These are phyloP conservation scores for Codiaeum variegatum DNA, from an alignment of 441 rosid species.

Conservation along the genomic window DNA sequence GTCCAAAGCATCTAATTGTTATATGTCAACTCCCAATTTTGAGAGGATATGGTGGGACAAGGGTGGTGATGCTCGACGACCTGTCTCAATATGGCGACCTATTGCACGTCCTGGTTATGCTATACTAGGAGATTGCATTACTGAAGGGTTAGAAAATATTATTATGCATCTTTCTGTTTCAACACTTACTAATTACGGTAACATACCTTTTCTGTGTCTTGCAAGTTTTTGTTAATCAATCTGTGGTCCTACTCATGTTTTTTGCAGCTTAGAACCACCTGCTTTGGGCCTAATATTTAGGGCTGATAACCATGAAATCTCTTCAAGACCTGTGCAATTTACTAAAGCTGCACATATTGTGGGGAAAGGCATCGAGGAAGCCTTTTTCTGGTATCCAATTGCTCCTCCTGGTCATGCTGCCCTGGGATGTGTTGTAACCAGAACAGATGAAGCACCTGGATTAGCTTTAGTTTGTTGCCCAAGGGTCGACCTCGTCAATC, in stretches of 20 bases:
- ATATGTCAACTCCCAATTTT: slow-evolving; percentile 79
- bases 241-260: slow-evolving; percentile 18
- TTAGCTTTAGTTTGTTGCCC: slow-evolving; percentile 82
- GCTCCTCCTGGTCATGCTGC: slow-evolving; percentile 97
- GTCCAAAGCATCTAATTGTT: slow-evolving; percentile 62
- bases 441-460: slow-evolving; percentile 69
- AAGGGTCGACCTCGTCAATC: slow-evolving; percentile 88
- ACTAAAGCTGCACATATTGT: slow-evolving; percentile 80
- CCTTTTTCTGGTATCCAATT: slow-evolving; percentile 95
- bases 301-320: slow-evolving; percentile 68
- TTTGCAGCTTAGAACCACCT: slow-evolving; percentile 90
- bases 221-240: slow-evolving; percentile 17
- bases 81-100: slow-evolving; percentile 98
- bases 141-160: slow-evolving; percentile 73
- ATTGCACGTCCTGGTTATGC: slow-evolving; percentile 71
- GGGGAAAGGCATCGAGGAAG: slow-evolving; percentile 90
- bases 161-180: slow-evolving; percentile 9
- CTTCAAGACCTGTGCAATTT: slow-evolving; percentile 92
- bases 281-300: slow-evolving; percentile 77
- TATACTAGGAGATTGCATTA: slow-evolving; percentile 86
- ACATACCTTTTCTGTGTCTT: slow-evolving; percentile 9
- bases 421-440: slow-evolving; percentile 85
- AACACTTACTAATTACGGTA: slow-evolving; percentile 4
- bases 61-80: slow-evolving; percentile 83
- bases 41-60: slow-evolving; percentile 99